phyloP scores from a whole-genome alignment of 139 green algal genomes.

The Microglena sp. region DNA sequence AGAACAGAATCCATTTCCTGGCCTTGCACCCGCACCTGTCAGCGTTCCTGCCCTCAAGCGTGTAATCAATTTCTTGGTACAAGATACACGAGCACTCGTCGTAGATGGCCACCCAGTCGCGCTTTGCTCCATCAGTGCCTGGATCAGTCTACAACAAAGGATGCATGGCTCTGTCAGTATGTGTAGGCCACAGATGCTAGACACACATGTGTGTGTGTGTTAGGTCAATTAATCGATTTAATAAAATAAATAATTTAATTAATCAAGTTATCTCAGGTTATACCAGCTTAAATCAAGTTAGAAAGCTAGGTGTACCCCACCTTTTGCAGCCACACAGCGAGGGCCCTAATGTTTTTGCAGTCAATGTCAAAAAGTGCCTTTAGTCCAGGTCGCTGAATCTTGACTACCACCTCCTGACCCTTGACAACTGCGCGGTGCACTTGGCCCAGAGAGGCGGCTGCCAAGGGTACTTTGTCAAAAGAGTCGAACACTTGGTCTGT shows the following conservation, averaged over 20 bases:
- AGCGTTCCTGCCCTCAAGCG: conserved; percentile 79
- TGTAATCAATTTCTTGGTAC: conserved; percentile 94
- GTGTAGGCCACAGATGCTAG: too few species aligned
- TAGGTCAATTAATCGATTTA: too few species aligned
- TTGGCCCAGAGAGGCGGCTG: conserved; percentile 88
- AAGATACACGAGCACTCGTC: conserved; percentile 95
- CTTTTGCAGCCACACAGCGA: conserved; percentile 53
- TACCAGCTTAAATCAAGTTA: too few species aligned
- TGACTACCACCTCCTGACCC: conserved; percentile 82
- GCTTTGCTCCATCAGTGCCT: conserved; percentile 91
- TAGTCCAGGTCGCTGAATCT: conserved; percentile 94
- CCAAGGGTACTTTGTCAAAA: conserved; percentile 82
- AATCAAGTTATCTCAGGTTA: too few species aligned
- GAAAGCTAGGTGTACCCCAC: conserved; percentile 5
- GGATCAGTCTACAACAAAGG: too few species aligned
- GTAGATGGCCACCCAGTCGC: conserved; percentile 99
- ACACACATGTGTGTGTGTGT: too few species aligned
- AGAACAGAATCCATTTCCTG: too few species aligned
- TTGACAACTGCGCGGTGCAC: conserved; percentile 79
- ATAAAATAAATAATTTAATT: too few species aligned
- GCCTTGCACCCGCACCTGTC: conserved; percentile 59
- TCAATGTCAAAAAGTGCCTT: conserved; percentile 72
- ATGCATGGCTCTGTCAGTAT: too few species aligned
- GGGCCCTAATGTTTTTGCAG: conserved; percentile 81
- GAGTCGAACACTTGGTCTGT: conserved; percentile 68